Evolutionary conservation across 345 rosid species (phyloP).

Genomic region (Acer negundo): DNA sequence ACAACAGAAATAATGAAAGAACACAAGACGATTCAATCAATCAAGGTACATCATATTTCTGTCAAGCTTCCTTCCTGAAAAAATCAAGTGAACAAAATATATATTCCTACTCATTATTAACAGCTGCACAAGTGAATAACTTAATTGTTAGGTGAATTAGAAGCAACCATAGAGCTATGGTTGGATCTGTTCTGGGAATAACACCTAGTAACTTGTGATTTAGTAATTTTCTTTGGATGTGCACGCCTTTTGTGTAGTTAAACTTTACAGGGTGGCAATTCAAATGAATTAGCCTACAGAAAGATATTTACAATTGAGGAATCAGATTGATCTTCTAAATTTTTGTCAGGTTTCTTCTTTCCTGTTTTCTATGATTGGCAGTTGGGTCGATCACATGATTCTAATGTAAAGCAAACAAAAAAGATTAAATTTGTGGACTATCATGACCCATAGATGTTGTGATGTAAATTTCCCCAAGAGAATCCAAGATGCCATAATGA

Average conservation of each 20-base stretch:
- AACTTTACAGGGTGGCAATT: not conserved
- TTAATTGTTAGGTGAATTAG: not conserved
- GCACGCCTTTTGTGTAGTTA: not conserved
- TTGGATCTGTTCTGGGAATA: not conserved
- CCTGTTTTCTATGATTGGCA: not conserved
- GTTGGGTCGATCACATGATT: not conserved
- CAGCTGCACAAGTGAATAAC: conserved; percentile 3
- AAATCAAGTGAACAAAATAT: not conserved
- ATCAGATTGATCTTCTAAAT: not conserved
- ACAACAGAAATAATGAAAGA: conserved; percentile 15
- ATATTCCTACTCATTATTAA: not conserved
- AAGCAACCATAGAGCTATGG: not conserved
- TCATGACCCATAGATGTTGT: not conserved
- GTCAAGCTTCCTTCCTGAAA: not conserved
- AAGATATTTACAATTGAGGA: not conserved
- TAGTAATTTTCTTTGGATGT: conserved; percentile 5
- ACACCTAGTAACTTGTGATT: not conserved
- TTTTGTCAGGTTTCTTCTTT: not conserved
- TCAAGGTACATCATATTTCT: not conserved
- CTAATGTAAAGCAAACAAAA: not conserved
- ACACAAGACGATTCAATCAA: not conserved
- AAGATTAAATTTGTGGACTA: not conserved
- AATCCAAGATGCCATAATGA: not conserved
- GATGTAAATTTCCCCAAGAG: not conserved
- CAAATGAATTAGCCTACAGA: not conserved